phyloP scores from a whole-genome alignment of 192 early-diverging fungal genomes.

The Coemansia asiatica region DNA sequence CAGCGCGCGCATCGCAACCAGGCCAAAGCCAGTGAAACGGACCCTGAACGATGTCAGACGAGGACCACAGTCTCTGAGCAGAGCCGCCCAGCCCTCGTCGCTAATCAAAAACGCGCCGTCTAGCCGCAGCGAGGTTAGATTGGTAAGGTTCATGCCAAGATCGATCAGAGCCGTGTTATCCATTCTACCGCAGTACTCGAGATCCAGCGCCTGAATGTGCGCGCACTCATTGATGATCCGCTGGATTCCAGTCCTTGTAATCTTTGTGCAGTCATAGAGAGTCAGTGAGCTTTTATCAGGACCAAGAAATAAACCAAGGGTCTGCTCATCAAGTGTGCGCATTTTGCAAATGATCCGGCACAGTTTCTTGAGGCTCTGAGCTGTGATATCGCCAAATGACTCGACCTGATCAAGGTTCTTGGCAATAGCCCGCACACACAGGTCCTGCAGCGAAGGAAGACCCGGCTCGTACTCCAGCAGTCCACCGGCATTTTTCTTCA shows the following conservation, averaged over 20 bases:
- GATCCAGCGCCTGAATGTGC: conserved; percentile 58
- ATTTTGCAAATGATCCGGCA: conserved; percentile 77
- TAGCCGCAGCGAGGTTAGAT: conserved; percentile 61
- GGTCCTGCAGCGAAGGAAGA: conserved; percentile 62
- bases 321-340: conserved; percentile 64
- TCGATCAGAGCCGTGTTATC: conserved; percentile 49
- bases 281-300: conserved; percentile 57
- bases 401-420: conserved; percentile 79
- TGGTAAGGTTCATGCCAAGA: conserved; percentile 38
- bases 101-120: conserved; percentile 72
- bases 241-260: conserved; percentile 57
- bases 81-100: conserved; percentile 57
- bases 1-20: conserved; percentile 56
- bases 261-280: conserved; percentile 79
- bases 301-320: conserved; percentile 70
- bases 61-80: conserved; percentile 59
- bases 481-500: conserved; percentile 49
- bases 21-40: conserved; percentile 60
- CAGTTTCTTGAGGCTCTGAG: conserved; percentile 66
- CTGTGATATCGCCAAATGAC: conserved; percentile 79
- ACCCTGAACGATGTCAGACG: conserved; percentile 62
- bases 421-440: conserved; percentile 71
- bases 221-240: conserved; percentile 67
- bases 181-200: conserved; percentile 76
- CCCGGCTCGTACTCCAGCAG: conserved; percentile 57